A percentile compares a stretch with the other conserved stretches of the same genome.
Conservation (phyloP, 2,329 filamentous ascomycete genomes). For the Hymenoscyphus albidus region DNA sequence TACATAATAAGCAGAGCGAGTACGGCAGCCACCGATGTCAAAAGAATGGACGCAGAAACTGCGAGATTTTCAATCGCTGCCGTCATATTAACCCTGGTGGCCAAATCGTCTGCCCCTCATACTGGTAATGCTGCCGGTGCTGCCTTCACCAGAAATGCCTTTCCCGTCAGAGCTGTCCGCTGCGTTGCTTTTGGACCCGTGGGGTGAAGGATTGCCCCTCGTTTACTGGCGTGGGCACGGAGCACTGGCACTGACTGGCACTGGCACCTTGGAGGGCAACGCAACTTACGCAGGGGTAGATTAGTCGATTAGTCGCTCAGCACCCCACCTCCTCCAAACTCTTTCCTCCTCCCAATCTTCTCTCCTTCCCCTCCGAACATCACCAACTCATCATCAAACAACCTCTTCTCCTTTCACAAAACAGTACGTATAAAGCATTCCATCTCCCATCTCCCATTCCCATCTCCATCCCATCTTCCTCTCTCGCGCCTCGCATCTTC, state of each 20-base stretch:
- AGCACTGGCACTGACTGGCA: neutral
- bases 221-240: neutral
- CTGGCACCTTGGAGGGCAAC: neutral
- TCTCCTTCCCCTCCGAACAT: neutral
- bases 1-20: neutral
- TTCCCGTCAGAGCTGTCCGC: too few species aligned
- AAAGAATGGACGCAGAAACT: neutral
- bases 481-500: neutral
- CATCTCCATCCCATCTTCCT: neutral
- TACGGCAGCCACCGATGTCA: neutral
- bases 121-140: too few species aligned
- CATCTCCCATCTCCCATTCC: neutral
- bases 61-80: neutral
- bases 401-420: conserved; percentile 15
- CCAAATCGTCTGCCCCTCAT: neutral
- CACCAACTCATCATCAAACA: conserved; percentile 1
- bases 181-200: neutral
- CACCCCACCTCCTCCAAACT: conserved; percentile 4
- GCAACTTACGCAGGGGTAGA: neutral
- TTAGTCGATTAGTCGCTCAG: neutral
- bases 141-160: too few species aligned
- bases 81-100: neutral
- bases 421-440: conserved; percentile 21
- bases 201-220: neutral
- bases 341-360: neutral